These are phyloP conservation scores for Lunularia cruciata DNA, from an alignment of 225 moss, liverwort and hornwort genomes.

Conservation along the genomic window DNA sequence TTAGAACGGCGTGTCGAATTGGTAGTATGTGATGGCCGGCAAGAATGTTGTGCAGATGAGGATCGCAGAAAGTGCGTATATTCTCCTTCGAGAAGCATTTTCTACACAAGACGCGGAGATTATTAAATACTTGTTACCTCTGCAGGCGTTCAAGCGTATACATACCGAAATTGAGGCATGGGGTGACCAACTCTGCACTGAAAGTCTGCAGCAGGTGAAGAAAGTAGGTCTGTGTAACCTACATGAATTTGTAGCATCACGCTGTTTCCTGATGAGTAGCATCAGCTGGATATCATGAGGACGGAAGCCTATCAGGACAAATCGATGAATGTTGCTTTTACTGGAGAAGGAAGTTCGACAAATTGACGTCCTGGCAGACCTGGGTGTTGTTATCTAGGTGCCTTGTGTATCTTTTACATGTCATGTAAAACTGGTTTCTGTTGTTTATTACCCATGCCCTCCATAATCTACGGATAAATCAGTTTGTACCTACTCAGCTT, in stretches of 20 bases:
- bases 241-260: not conserved
- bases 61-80: not conserved
- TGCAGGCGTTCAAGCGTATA: constrained; percentile 4
- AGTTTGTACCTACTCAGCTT: no score
- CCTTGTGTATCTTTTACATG: not conserved
- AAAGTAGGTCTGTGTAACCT: constrained; percentile 2
- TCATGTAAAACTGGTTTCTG: not conserved
- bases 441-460: no score
- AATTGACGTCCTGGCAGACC: not conserved
- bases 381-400: not conserved
- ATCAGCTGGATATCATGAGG: not conserved
- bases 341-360: not conserved
- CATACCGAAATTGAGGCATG: not conserved
- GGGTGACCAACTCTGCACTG: not conserved
- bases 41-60: constrained; percentile 4
- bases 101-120: not conserved
- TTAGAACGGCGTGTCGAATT: constrained; percentile 5
- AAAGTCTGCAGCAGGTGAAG: not conserved
- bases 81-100: not conserved
- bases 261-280: not conserved
- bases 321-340: not conserved
- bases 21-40: not conserved
- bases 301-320: constrained; percentile 13
- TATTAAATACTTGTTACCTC: not conserved
- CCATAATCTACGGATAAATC: no score